Evolutionary conservation across 176 grass and related monocot species (phyloP), one percentile per base, ranked within the genome.

Genomic region (Thalia dealbata): DNA sequence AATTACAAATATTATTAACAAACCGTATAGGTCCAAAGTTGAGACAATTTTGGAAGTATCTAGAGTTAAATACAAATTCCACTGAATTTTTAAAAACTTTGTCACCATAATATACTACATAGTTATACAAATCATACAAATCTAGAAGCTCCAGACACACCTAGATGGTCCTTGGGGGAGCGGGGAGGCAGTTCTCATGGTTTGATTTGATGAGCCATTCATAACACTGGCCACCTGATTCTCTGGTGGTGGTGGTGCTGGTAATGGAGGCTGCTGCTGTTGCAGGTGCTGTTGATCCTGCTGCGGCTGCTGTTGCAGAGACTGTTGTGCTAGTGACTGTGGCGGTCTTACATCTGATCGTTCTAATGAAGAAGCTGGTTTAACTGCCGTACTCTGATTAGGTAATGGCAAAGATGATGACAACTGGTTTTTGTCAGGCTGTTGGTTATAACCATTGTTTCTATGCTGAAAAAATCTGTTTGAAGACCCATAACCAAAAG

Each of bases 111-210:
- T 71, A 61, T 45, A 41, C 77, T 71, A 79, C 77, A 79, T 71
- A 62, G 10, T 41, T 66, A 56, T 88, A 83, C 85, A 91, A 83
- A 75, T 71, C 78, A 70, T 50, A 67, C 28, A 82, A 69, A 69
- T 82, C 87, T 99, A 93, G 83, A 88, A 99, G 91, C 95, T 99
- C 85, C 90, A 88, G 78, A 99, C 95, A 99, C 90, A 99, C 95
- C 90, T 99, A 99, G 95, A 91, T 72, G 82, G 82, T 18, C 95
- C 95, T 82, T 91, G 90, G 45, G 95, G 95, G 82, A 99, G 95
- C 56, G 90, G 85, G 73, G 90, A 84, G 38, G 90, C 95, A 44
- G 86, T 84, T 86, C 87, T 88, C 73, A 66, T 64, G 18, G 84
- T 48, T 74, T 88, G 84, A 75, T 83, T 87, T 28, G 80, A 70